phyloP scores from a whole-genome alignment of 345 rosid species.

The Physaria fendleri region DNA sequence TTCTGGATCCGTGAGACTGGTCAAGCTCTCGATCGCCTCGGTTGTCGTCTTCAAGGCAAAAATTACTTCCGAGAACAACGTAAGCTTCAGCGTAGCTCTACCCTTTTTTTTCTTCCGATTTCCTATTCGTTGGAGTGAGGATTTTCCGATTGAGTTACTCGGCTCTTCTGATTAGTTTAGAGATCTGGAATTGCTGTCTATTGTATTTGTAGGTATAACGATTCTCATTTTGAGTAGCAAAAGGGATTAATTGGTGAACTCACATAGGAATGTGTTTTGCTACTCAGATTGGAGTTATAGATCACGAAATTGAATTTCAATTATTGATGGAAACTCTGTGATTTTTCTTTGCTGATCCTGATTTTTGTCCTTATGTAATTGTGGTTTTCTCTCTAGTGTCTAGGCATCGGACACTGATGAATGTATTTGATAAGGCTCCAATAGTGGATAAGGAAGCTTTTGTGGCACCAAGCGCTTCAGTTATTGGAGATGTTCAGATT shows the following conservation, averaged over 20 bases:
- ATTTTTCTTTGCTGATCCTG: background rate
- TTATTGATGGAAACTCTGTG: too few relatives aligned
- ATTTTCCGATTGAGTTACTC: background rate
- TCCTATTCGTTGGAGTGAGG: background rate
- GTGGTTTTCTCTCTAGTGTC: conserved; percentile 46
- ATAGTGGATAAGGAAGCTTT: conserved; percentile 73
- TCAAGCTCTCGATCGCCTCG: conserved; percentile 94
- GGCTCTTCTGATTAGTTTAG: conserved; percentile 10
- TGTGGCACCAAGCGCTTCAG: conserved; percentile 90
- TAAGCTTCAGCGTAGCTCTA: conserved; percentile 27
- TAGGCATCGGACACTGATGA: conserved; percentile 93
- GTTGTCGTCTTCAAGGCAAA: conserved; percentile 87
- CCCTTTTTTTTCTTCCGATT: background rate
- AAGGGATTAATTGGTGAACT: background rate
- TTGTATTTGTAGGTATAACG: background rate
- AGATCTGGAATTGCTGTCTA: conserved; percentile 11
- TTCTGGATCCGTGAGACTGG: conserved; percentile 98
- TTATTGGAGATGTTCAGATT: conserved; percentile 77
- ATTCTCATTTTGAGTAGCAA: background rate
- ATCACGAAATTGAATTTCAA: too few relatives aligned
- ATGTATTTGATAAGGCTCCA: conserved; percentile 80
- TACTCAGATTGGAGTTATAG: too few relatives aligned
- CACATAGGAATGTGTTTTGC: conserved; percentile 6
- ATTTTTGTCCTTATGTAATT: background rate
- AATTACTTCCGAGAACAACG: conserved; percentile 76